Percentiles rank a stretch among this genome's conserved stretches.
Evolutionary conservation across 257 asterid genomes (phyloP).

Genomic region (Solanum chaucha): DNA sequence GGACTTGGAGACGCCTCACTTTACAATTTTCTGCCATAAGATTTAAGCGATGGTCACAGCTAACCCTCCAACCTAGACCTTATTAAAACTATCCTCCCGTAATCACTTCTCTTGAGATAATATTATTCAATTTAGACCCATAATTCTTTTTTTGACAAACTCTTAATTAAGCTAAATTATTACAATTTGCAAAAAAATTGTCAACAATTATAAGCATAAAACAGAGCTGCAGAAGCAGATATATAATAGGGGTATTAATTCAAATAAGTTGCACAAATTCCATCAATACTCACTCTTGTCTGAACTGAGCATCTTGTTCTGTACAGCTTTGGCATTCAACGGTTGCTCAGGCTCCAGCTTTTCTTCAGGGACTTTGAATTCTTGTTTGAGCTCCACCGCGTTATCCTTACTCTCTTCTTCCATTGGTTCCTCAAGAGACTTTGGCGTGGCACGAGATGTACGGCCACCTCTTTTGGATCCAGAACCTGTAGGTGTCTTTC

Average conservation of each 20-base stretch:
- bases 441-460: constrained; percentile 24
- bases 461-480: constrained; percentile 57
- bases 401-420: constrained; percentile 10
- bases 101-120: neutral
- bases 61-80: neutral
- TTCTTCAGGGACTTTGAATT: constrained; percentile 4
- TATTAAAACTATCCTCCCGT: neutral
- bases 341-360: constrained; percentile 2
- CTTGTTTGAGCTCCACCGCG: neutral
- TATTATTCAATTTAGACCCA: neutral
- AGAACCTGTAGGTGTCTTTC: constrained; percentile 62
- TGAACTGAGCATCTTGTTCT: neutral
- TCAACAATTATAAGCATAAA: neutral
- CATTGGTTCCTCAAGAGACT: constrained; percentile 16
- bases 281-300: constrained; percentile 15
- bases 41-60: neutral
- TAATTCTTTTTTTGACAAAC: neutral
- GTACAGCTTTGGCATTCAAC: constrained; percentile 6
- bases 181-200: neutral
- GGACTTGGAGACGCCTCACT: neutral
- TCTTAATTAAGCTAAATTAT: neutral
- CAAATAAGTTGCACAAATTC: neutral
- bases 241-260: neutral
- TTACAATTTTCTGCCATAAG: neutral
- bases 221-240: neutral